Evolutionary conservation across 441 rosid species (phyloP).

Genomic region (Manihot esculenta): DNA sequence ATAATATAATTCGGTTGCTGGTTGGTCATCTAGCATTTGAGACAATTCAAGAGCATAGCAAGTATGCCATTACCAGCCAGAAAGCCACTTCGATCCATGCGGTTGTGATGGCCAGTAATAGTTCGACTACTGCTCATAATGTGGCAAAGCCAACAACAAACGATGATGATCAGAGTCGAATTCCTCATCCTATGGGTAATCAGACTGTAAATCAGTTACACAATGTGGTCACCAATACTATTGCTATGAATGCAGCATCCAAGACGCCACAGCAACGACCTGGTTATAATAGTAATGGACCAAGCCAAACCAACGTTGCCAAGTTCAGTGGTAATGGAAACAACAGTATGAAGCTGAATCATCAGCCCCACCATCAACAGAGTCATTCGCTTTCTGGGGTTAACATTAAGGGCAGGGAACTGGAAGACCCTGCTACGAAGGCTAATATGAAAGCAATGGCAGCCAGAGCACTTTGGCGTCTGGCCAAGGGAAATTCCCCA

Average conservation of each 20-base stretch:
- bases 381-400: constrained; percentile 38
- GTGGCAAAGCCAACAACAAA: constrained; percentile 22
- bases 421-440: constrained; percentile 77
- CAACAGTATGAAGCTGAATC: constrained; percentile 38
- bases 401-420: constrained; percentile 64
- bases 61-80: constrained; percentile 59
- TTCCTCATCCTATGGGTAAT: constrained; percentile 48
- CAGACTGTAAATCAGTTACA: constrained; percentile 54
- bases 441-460: constrained; percentile 91
- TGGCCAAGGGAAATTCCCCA: constrained; percentile 62
- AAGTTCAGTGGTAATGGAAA: constrained; percentile 26
- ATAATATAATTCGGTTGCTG: constrained; percentile 68
- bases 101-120: constrained; percentile 58
- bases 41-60: constrained; percentile 84
- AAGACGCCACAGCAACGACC: constrained; percentile 30
- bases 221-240: constrained; percentile 55
- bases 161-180: constrained; percentile 41
- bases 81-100: constrained; percentile 78
- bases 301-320: constrained; percentile 21
- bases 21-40: constrained; percentile 92
- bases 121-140: constrained; percentile 35
- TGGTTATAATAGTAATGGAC: constrained; percentile 20
- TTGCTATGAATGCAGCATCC: constrained; percentile 52
- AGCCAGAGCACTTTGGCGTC: constrained; percentile 84
- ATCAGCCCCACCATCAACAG: constrained; percentile 46